phyloP scores from a whole-genome alignment of 257 asterid genomes.

The Salvia hispanica region DNA sequence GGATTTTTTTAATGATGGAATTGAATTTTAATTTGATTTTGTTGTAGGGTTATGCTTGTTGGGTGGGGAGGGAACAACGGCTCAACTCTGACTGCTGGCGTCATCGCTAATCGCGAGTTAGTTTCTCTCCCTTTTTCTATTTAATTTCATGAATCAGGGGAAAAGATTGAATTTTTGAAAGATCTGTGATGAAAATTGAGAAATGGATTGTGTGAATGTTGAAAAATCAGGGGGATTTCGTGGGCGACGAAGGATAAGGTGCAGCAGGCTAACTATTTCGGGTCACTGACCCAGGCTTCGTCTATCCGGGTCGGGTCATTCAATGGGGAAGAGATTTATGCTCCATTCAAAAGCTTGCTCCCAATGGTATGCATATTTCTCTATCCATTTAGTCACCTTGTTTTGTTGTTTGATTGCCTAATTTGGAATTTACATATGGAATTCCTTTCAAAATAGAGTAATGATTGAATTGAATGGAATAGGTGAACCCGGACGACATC shows the following conservation, averaged over 20 bases:
- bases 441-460: too few species aligned
- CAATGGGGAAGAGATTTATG: slow-evolving; percentile 96
- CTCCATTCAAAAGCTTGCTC: slow-evolving; percentile 94
- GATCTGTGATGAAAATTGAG: slow-evolving; percentile 20
- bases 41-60: slow-evolving; percentile 87
- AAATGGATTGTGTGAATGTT: slow-evolving; percentile 29
- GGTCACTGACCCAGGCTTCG: slow-evolving; percentile 93
- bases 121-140: slow-evolving; percentile 23
- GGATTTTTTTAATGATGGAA: not conserved
- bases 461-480: too few species aligned
- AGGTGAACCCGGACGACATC: slow-evolving; percentile 92
- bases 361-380: slow-evolving; percentile 62
- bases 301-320: slow-evolving; percentile 87
- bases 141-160: not conserved
- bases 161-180: not conserved
- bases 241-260: slow-evolving; percentile 98
- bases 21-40: not conserved
- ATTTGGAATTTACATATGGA: too few species aligned
- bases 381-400: too few species aligned
- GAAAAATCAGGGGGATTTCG: slow-evolving; percentile 83
- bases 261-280: slow-evolving; percentile 92
- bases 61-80: slow-evolving; percentile 99
- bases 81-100: slow-evolving; percentile 89
- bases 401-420: too few species aligned
- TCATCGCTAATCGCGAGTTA: slow-evolving; percentile 91